A percentile compares a stretch with the other conserved stretches of the same genome.
phyloP scores from a whole-genome alignment of 1,284 basidiomycete species.

The Marasmius fiardii region DNA sequence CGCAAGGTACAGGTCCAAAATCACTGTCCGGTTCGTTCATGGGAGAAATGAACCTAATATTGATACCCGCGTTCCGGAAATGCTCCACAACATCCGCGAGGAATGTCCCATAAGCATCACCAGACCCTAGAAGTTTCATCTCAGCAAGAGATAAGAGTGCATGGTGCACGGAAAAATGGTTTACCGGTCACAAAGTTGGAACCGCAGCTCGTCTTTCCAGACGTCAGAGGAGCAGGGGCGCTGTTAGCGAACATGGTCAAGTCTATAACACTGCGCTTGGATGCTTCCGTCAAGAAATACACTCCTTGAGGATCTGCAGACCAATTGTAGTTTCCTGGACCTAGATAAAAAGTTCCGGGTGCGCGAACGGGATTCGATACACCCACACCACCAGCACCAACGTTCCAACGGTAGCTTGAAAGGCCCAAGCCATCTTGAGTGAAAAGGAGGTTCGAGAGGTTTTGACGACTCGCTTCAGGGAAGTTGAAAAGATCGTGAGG shows the following conservation, averaged over 20 bases:
- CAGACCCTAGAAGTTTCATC: constrained; percentile 22
- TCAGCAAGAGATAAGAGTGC: neutral
- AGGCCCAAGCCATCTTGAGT: constrained; percentile 36
- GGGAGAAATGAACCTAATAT: constrained; percentile 31
- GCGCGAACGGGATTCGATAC: constrained; percentile 38
- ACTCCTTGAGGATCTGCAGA: constrained; percentile 34
- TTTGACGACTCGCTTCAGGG: constrained; percentile 34
- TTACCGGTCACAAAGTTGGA: constrained; percentile 29
- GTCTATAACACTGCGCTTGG: constrained; percentile 24
- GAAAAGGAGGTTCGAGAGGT: constrained; percentile 38
- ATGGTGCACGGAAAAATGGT: neutral
- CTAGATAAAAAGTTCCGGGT: constrained; percentile 38
- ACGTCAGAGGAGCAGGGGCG: constrained; percentile 31
- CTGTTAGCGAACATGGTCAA: constrained; percentile 35
- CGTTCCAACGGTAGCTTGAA: constrained; percentile 41
- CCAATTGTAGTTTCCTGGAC: constrained; percentile 37
- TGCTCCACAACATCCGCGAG: constrained; percentile 32
- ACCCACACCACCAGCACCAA: constrained; percentile 40
- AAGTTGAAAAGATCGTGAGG: constrained; percentile 39
- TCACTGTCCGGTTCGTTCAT: constrained; percentile 37
- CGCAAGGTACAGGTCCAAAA: constrained; percentile 33
- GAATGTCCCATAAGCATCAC: constrained; percentile 30
- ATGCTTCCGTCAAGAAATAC: constrained; percentile 35
- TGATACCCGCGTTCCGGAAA: constrained; percentile 29
- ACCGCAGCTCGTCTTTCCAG: constrained; percentile 30